Base-by-base conservation (phyloP, 331 rosid genomes). In the Malus hybrid region DNA sequence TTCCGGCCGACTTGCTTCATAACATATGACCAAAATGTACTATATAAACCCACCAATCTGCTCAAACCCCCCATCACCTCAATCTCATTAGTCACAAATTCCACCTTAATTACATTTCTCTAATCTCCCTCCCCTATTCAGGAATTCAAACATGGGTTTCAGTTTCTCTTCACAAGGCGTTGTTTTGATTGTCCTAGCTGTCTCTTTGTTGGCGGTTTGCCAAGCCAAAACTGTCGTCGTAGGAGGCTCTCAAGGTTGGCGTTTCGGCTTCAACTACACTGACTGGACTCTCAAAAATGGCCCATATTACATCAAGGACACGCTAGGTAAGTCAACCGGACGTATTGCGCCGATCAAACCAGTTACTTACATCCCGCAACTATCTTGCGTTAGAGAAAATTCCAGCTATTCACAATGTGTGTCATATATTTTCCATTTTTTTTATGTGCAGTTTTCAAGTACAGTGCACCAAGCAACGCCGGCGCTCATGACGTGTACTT, bases 191-290 rank as follows among this genome's bases (percentile, higher is more conserved):
- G 63, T 65, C 61, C 65, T 70, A 4, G 76, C 72, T 5, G 54
- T 19, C 6, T 73, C 74, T 44, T 7, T 77, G 5, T 36, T 60
- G 24, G 79, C 63, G 6, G 70, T 55, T 13, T 19, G 80, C 42
- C 67, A 88, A 10, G 84, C 81, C 20, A 78, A 77, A 66, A 87
- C 74, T 83, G 68, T 84, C 20, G 82, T 76, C 5, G 96, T 87
- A 22, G 96, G 96, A 79, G 93, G 86, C 65, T 71, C 90, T 6
- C 39, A 88, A 60, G 96, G 92, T 2, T 88, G 96, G 96, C 83
- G 78, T 61, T 84, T 69, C 0, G 92, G 96, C 56, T 80, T 86
- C 15, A 91, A 91, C 86, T 91, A 88, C 85, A 88, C 90, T 5
- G 71, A 81, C 24, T 88, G 92, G 93, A 79, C 93, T 36, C 63